Evolutionary conservation across 2,329 filamentous ascomycete genomes (phyloP).

Genomic region (Neonectria hederae): DNA sequence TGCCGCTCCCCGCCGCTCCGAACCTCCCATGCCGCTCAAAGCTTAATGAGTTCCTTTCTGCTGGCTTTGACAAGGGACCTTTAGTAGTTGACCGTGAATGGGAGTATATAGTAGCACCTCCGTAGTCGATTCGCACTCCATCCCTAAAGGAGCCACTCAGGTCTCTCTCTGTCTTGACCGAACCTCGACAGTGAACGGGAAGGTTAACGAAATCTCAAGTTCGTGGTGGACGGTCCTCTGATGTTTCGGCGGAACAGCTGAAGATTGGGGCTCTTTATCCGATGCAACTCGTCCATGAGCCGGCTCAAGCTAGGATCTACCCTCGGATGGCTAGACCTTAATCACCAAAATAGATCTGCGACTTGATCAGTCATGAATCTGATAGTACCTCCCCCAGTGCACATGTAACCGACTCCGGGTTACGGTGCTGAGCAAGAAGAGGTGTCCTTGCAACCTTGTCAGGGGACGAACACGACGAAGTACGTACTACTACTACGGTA

Average conservation of each 20-base stretch:
- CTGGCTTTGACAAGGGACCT: slow-evolving; percentile 4
- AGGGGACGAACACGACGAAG: no score
- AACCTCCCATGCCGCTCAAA: neutral
- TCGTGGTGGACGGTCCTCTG: neutral
- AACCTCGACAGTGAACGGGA: neutral
- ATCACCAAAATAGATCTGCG: slow-evolving; percentile 23
- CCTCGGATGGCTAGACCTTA: slow-evolving; percentile 16
- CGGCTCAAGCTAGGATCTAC: slow-evolving; percentile 2
- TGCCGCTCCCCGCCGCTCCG: slow-evolving; percentile 25
- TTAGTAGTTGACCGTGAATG: neutral
- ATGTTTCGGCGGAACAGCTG: neutral
- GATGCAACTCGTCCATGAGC: slow-evolving; percentile 10
- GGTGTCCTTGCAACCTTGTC: neutral
- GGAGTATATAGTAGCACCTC: neutral
- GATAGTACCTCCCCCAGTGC: neutral
- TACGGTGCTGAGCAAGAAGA: neutral
- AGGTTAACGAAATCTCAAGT: neutral
- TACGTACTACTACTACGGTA: neutral
- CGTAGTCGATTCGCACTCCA: neutral
- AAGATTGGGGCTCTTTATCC: neutral
- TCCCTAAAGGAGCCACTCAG: neutral
- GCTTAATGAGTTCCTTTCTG: neutral
- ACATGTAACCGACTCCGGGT: neutral
- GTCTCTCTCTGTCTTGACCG: neutral
- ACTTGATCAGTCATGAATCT: slow-evolving; percentile 12